Percentiles rank a stretch among this genome's conserved stretches.
phyloP scores from a whole-genome alignment of 176 grass and related monocot species.

The Paspalum notatum region DNA sequence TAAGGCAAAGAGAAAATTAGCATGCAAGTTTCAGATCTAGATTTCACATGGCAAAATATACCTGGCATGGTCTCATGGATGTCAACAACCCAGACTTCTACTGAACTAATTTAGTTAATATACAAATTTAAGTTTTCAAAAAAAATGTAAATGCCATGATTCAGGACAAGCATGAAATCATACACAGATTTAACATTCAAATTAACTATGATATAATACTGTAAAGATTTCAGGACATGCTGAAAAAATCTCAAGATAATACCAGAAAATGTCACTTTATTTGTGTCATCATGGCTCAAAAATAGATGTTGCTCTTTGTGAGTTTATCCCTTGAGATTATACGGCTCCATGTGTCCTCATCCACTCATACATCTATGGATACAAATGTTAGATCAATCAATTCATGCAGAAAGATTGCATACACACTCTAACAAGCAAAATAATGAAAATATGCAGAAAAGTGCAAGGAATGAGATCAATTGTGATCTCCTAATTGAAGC shows the following conservation, averaged over 20 bases:
- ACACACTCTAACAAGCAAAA: constrained; percentile 13
- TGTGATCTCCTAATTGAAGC: constrained; percentile 23
- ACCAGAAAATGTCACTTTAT: constrained; percentile 20
- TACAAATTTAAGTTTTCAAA: not conserved
- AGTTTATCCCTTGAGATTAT: constrained; percentile 3
- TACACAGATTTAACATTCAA: constrained; percentile 4
- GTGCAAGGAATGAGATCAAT: constrained; percentile 7
- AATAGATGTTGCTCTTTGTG: constrained; percentile 26
- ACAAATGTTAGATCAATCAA: constrained; percentile 48
- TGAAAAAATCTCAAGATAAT: constrained; percentile 38
- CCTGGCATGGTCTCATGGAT: not conserved
- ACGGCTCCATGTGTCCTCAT: constrained; percentile 33
- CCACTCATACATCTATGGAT: constrained; percentile 39
- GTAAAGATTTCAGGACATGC: constrained; percentile 7
- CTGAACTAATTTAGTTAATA: not conserved
- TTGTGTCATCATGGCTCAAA: constrained; percentile 36
- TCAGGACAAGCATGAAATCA: constrained; percentile 4
- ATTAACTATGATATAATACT: constrained; percentile 10
- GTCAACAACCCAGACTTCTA: constrained; percentile 10
- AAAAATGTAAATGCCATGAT: constrained; percentile 9
- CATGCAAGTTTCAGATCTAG: constrained; percentile 1
- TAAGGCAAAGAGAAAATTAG: constrained; percentile 12
- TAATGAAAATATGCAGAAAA: constrained; percentile 2
- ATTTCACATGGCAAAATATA: constrained; percentile 25
- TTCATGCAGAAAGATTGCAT: constrained; percentile 27